Evolutionary conservation across 768 basidiomycete genomes (phyloP).

Genomic region (button mushroom (Agaricus bisporus)): DNA sequence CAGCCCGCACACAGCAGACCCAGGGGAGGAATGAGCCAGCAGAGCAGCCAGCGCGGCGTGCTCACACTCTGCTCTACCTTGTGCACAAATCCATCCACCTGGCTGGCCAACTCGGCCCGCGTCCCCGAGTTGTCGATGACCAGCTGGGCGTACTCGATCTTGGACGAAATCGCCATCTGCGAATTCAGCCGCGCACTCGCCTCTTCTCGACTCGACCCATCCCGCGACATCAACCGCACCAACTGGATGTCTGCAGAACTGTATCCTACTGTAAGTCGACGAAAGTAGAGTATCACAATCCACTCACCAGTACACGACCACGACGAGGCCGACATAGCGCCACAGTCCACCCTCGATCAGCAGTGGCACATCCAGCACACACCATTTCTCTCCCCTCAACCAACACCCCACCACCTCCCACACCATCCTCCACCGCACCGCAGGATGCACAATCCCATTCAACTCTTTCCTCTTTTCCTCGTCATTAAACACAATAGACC

Average conservation of each 20-base stretch:
- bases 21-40: slow-evolving; percentile 54
- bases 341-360: slow-evolving; percentile 86
- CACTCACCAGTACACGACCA: slow-evolving; percentile 90
- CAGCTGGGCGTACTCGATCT: slow-evolving; percentile 78
- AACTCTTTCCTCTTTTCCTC: slow-evolving; percentile 61
- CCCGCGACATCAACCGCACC: slow-evolving; percentile 73
- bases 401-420: slow-evolving; percentile 63
- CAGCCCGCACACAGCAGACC: slow-evolving; percentile 26
- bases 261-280: too few relatives aligned
- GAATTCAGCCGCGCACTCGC: slow-evolving; percentile 72
- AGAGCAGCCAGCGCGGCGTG: slow-evolving; percentile 48
- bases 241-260: slow-evolving; percentile 85
- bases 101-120: slow-evolving; percentile 51
- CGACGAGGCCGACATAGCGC: slow-evolving; percentile 75
- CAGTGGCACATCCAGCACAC: slow-evolving; percentile 87
- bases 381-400: slow-evolving; percentile 71
- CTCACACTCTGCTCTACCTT: slow-evolving; percentile 41
- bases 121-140: slow-evolving; percentile 89
- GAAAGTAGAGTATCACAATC: too few relatives aligned
- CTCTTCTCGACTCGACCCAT: slow-evolving; percentile 55
- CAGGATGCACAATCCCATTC: slow-evolving; percentile 87
- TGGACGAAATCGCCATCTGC: slow-evolving; percentile 75
- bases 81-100: slow-evolving; percentile 43
- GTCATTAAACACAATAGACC: slow-evolving; percentile 80
- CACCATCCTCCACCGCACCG: slow-evolving; percentile 76